Evolutionary conservation across 1,284 basidiomycete species (phyloP).

Genomic region (Coniferiporia weirii): DNA sequence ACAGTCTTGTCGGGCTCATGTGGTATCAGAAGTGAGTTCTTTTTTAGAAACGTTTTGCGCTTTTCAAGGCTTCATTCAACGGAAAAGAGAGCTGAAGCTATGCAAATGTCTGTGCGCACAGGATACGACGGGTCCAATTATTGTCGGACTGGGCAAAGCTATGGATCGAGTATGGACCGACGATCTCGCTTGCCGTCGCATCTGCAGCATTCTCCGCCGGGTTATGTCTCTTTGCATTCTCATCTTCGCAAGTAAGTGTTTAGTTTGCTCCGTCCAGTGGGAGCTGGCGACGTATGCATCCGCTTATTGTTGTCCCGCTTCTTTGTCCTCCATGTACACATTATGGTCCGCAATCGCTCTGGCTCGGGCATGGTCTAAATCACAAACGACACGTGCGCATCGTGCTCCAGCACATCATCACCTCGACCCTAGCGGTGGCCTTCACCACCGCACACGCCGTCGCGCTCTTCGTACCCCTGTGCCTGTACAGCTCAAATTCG

Average conservation of each 20-base stretch:
- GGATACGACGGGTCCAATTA: neutral
- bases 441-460: neutral
- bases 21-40: neutral
- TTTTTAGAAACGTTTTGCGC: neutral
- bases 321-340: neutral
- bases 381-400: too few relatives aligned
- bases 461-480: neutral
- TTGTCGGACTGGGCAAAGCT: neutral
- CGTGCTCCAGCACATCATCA: neutral
- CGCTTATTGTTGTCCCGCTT: neutral
- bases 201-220: neutral
- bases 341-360: neutral
- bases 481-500: too few relatives aligned
- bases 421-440: neutral
- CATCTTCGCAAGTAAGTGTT: neutral
- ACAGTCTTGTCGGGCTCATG: slow-evolving; percentile 18
- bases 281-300: neutral
- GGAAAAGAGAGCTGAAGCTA: too few relatives aligned
- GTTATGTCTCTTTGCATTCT: neutral
- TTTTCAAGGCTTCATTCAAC: neutral
- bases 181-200: neutral
- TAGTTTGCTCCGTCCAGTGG: too few relatives aligned
- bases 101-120: neutral
- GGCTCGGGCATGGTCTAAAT: neutral
- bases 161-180: neutral